Evolutionary conservation across 164 flowering plant genomes (phyloP).

Genomic region (Kalanchoe fedtschenkoi): DNA sequence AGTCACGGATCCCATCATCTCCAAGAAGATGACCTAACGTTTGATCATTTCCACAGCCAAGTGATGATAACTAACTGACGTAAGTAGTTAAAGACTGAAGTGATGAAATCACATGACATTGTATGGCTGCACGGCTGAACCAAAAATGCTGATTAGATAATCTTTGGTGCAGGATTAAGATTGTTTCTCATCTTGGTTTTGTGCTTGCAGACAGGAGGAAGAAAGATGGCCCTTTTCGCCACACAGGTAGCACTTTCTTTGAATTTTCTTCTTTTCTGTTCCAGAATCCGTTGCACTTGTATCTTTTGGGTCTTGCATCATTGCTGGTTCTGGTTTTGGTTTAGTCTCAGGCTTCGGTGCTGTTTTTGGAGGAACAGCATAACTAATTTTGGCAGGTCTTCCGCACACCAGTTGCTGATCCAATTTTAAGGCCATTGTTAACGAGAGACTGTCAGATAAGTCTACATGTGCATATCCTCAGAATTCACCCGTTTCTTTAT

Average conservation of each 20-base stretch:
- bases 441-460: conserved; percentile 54
- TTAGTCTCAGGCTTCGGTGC: conserved; percentile 13
- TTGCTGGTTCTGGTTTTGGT: background rate
- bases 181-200: conserved; percentile 18
- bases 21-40: no score
- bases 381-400: conserved; percentile 66
- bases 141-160: no score
- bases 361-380: conserved; percentile 69
- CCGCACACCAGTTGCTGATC: conserved; percentile 63
- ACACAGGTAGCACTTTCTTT: conserved; percentile 70
- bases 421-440: conserved; percentile 53
- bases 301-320: background rate
- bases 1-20: no score
- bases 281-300: conserved; percentile 8
- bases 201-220: conserved; percentile 59
- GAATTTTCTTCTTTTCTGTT: conserved; percentile 36
- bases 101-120: no score
- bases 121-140: no score
- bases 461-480: conserved; percentile 90
- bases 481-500: conserved; percentile 79
- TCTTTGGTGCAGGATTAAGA: background rate
- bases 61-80: no score
- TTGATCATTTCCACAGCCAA: no score
- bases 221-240: conserved; percentile 72
- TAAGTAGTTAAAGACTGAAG: no score